phyloP scores from a whole-genome alignment of 495 filamentous ascomycete genomes.

The Penicillium subrubescens region DNA sequence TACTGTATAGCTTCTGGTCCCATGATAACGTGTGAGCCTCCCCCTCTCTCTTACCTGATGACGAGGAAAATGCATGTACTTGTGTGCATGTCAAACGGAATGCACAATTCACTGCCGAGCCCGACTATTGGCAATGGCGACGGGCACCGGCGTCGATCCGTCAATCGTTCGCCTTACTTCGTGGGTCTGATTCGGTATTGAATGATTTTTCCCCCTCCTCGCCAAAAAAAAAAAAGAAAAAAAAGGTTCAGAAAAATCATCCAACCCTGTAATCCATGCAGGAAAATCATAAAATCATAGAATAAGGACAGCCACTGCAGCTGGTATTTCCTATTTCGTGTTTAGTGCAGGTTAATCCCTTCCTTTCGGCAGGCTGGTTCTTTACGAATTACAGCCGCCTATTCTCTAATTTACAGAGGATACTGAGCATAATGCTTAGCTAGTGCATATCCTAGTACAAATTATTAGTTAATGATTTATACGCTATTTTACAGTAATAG shows the following conservation, averaged over 20 bases:
- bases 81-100: conserved; percentile 31
- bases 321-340: not conserved
- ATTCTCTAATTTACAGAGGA: not conserved
- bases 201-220: not conserved
- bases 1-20: not conserved
- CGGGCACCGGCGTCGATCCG: conserved; percentile 47
- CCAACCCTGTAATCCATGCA: not conserved
- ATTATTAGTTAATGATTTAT: not conserved
- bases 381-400: not conserved
- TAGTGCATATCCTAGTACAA: not conserved
- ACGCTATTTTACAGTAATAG: not conserved
- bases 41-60: not conserved
- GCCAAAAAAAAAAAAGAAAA: not conserved
- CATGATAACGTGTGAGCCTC: not conserved
- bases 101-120: conserved; percentile 34
- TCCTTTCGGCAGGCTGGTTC: not conserved
- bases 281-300: not conserved
- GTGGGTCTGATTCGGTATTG: conserved; percentile 34
- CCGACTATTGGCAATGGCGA: conserved; percentile 48
- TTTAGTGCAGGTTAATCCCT: not conserved
- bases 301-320: not conserved
- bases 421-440: not conserved
- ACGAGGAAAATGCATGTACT: conserved; percentile 17
- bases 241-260: not conserved
- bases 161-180: conserved; percentile 40